phyloP scores from a whole-genome alignment of 2,329 filamentous ascomycete genomes.

The Fusarium nurragi region DNA sequence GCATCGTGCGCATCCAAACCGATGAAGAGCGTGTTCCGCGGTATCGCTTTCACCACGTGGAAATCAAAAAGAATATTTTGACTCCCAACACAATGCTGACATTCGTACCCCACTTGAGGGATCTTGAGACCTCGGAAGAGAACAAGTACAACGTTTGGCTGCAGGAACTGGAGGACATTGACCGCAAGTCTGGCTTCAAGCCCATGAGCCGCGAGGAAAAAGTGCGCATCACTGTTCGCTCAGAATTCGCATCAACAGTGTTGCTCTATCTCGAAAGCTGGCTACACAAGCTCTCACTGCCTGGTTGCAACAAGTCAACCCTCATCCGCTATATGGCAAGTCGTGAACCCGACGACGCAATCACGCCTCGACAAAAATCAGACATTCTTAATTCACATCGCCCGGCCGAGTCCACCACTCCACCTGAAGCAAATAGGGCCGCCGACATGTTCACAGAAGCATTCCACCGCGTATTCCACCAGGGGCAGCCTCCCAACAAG shows the following conservation, averaged over 20 bases:
- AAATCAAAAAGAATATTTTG: constrained; percentile 67
- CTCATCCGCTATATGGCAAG: constrained; percentile 64
- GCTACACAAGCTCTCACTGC: constrained; percentile 60
- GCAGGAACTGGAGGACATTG: constrained; percentile 65
- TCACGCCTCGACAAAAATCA: constrained; percentile 65
- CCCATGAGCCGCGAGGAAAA: constrained; percentile 63
- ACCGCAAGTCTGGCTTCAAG: constrained; percentile 66
- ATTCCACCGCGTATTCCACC: constrained; percentile 65
- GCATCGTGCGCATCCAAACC: constrained; percentile 59
- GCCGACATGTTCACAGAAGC: constrained; percentile 64
- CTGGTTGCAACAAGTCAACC: constrained; percentile 61
- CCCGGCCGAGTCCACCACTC: constrained; percentile 51
- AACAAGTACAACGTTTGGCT: constrained; percentile 65
- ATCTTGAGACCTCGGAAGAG: constrained; percentile 66
- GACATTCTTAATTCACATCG: constrained; percentile 60
- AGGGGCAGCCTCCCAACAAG: constrained; percentile 46
- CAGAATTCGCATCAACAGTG: constrained; percentile 62
- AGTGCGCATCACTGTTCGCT: constrained; percentile 57
- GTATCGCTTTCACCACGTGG: constrained; percentile 68
- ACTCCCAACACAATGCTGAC: constrained; percentile 69
- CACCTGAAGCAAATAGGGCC: constrained; percentile 53
- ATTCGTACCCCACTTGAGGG: constrained; percentile 67
- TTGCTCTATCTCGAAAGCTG: constrained; percentile 64
- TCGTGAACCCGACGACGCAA: constrained; percentile 57
- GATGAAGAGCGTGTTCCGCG: constrained; percentile 63